phyloP scores from a whole-genome alignment of 345 rosid species.

The Populus alba region DNA sequence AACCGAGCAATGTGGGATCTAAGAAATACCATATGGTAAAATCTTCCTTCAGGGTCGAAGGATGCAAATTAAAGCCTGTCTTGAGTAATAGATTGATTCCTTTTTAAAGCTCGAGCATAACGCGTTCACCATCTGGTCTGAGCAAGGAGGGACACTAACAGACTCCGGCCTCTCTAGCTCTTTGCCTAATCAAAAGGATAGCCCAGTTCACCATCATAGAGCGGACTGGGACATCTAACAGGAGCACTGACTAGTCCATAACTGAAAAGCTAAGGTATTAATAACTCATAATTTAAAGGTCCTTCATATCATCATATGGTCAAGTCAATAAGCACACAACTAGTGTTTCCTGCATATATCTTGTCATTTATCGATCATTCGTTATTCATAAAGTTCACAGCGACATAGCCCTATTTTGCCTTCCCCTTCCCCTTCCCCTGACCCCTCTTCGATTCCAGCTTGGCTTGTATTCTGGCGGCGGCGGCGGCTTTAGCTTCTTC shows the following conservation, averaged over 20 bases:
- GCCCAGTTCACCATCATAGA: neutral
- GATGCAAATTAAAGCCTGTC: neutral
- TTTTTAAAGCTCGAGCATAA: neutral
- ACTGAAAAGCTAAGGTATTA: neutral
- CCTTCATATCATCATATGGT: neutral
- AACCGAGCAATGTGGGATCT: neutral
- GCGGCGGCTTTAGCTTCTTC: slow-evolving; percentile 95
- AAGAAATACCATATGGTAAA: too few relatives aligned
- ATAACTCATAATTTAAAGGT: neutral
- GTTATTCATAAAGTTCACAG: neutral
- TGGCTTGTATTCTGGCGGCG: slow-evolving; percentile 88
- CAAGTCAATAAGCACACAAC: neutral
- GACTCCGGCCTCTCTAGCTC: neutral
- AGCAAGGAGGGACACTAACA: neutral
- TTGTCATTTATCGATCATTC: neutral
- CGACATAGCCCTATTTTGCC: slow-evolving; percentile 37
- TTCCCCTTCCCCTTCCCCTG: slow-evolving; percentile 88
- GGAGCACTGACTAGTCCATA: neutral
- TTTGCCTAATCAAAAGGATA: neutral
- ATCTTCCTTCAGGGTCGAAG: neutral
- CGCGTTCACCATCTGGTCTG: neutral
- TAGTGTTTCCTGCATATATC: neutral
- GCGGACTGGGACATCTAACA: neutral
- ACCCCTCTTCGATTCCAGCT: slow-evolving; percentile 77
- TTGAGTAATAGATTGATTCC: neutral